Evolutionary conservation across 2,329 filamentous ascomycete genomes (phyloP).

Genomic region (Coniochaeta sp.): DNA sequence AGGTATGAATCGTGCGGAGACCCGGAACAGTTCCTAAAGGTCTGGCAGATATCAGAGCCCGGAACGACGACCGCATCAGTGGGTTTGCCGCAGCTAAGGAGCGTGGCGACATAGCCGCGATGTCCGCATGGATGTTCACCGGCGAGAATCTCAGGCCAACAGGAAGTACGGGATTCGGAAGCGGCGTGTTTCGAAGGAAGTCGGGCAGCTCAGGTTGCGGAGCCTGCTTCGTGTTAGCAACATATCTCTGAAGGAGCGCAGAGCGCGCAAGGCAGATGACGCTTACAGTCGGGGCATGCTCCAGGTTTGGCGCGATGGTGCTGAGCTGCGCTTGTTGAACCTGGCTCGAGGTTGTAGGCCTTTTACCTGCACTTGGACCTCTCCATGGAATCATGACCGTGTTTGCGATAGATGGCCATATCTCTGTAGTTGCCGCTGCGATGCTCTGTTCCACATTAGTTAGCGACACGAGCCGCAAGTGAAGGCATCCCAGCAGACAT

Average conservation of each 20-base stretch:
- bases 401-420: conserved; percentile 38
- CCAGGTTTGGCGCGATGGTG: neutral
- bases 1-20: conserved; percentile 15
- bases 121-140: conserved; percentile 12
- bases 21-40: conserved; percentile 12
- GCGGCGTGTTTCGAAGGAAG: conserved; percentile 21
- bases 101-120: conserved; percentile 12
- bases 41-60: conserved; percentile 11
- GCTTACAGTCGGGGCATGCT: neutral
- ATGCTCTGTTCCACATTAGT: conserved; percentile 23
- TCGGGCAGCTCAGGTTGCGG: conserved; percentile 21
- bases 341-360: neutral
- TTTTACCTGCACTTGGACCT: conserved; percentile 9
- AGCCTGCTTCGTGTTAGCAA: neutral
- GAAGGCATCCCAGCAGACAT: conserved; percentile 2
- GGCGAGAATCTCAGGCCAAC: conserved; percentile 16
- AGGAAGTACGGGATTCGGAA: conserved; percentile 16
- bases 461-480: neutral
- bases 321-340: neutral
- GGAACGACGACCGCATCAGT: conserved; percentile 15
- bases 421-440: conserved; percentile 32
- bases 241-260: neutral
- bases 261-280: neutral
- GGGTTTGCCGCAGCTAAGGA: conserved; percentile 16
- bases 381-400: conserved; percentile 28